Conservation (phyloP, 257 asterid genomes). For the Haberlea rhodopensis region DNA sequence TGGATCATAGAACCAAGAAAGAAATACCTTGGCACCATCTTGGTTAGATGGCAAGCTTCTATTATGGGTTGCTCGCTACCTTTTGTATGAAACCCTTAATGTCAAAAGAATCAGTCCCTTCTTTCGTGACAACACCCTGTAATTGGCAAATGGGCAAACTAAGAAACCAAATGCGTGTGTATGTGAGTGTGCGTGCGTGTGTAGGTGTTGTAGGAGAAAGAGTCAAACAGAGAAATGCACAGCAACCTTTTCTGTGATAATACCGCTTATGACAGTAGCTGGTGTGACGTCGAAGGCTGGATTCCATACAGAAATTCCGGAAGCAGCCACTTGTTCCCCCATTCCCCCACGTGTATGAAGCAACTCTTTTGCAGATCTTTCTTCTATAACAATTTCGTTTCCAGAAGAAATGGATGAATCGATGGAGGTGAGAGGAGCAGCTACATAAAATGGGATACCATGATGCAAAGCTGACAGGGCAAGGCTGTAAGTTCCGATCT, state of each 20-base stretch:
- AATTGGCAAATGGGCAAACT: constrained; percentile 18
- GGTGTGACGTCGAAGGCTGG: constrained; percentile 98
- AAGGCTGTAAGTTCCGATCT: constrained; percentile 95
- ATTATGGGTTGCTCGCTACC: constrained; percentile 19
- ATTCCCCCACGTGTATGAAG: constrained; percentile 74
- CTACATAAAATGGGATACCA: constrained; percentile 79
- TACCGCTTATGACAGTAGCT: constrained; percentile 65
- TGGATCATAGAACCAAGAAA: not conserved
- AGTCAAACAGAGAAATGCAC: constrained; percentile 28
- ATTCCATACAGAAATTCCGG: constrained; percentile 94
- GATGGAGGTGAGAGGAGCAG: constrained; percentile 88
- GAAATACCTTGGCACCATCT: constrained; percentile 4
- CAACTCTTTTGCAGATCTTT: constrained; percentile 82
- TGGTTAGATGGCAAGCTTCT: not conserved
- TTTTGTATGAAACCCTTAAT: constrained; percentile 45
- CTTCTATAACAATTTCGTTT: constrained; percentile 79
- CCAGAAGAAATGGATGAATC: constrained; percentile 78
- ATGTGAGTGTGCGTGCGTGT: too few relatives aligned
- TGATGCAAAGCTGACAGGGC: constrained; percentile 82
- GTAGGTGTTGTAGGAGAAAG: not conserved
- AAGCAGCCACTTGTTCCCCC: constrained; percentile 94
- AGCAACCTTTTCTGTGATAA: constrained; percentile 80
- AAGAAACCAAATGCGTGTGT: not conserved
- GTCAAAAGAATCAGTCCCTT: constrained; percentile 56
- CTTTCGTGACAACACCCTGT: constrained; percentile 80